These are phyloP conservation scores for Amoeboradix gromovi DNA, from an alignment of 371 early-diverging fungal species.

Conservation along the genomic window DNA sequence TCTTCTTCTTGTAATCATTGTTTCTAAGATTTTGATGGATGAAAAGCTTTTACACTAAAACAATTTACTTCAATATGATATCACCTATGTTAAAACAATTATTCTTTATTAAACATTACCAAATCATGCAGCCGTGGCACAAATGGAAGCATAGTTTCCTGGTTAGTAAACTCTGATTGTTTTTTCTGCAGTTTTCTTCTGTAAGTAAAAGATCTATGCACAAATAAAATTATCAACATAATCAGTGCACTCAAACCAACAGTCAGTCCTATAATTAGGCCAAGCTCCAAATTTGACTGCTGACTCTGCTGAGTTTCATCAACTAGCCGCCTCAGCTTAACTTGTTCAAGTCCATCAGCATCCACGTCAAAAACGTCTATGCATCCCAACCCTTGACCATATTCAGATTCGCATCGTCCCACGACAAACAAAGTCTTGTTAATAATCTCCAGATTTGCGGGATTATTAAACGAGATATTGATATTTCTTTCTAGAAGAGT, in stretches of 20 bases:
- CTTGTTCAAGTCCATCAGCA: not conserved
- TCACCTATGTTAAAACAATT: too few relatives aligned
- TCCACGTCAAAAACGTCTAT: not conserved
- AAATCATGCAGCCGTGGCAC: not conserved
- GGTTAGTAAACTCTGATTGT: not conserved
- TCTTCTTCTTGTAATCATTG: too few relatives aligned
- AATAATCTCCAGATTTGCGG: constrained; percentile 20
- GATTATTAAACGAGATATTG: constrained; percentile 7
- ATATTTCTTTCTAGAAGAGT: constrained; percentile 9
- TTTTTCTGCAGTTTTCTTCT: not conserved
- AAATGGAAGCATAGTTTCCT: not conserved
- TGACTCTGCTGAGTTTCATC: not conserved
- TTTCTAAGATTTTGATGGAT: too few relatives aligned
- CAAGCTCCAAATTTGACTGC: not conserved
- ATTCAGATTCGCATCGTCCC: constrained; percentile 12
- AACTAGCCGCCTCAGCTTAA: too few relatives aligned
- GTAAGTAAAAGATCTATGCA: not conserved
- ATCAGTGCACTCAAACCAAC: not conserved
- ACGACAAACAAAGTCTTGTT: constrained; percentile 17
- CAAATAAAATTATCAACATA: not conserved
- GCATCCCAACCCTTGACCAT: not conserved
- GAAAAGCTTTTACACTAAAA: too few relatives aligned
- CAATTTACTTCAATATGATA: too few relatives aligned
- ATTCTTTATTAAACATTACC: too few relatives aligned
- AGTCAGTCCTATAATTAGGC: not conserved